phyloP scores from a whole-genome alignment of 371 early-diverging fungal species.

The Nematocida displodere region DNA sequence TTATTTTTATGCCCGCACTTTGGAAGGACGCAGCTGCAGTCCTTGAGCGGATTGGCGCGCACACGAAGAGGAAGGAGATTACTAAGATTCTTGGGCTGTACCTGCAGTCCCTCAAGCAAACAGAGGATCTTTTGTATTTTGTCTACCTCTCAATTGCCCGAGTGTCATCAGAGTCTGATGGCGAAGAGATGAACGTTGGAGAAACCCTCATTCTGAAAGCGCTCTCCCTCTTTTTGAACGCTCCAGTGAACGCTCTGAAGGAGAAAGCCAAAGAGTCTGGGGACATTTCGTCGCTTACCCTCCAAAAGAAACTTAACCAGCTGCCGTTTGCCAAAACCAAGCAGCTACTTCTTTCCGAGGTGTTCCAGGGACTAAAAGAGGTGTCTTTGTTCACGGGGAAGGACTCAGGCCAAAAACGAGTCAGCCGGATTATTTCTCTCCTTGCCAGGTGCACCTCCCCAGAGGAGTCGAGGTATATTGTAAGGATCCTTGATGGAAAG shows the following conservation, averaged over 20 bases:
- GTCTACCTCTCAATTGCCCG: slow-evolving; percentile 61
- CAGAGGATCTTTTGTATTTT: slow-evolving; percentile 42
- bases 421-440: slow-evolving; percentile 74
- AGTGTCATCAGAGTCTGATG: slow-evolving; percentile 77
- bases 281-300: slow-evolving; percentile 82
- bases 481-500: slow-evolving; percentile 85
- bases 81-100: slow-evolving; percentile 52
- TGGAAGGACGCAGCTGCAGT: slow-evolving; percentile 17
- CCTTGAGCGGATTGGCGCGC: slow-evolving; percentile 57
- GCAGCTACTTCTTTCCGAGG: slow-evolving; percentile 72
- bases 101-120: slow-evolving; percentile 6
- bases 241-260: slow-evolving; percentile 72
- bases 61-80: slow-evolving; percentile 61
- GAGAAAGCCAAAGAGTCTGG: slow-evolving; percentile 72
- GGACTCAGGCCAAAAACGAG: slow-evolving; percentile 69
- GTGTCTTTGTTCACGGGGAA: slow-evolving; percentile 76
- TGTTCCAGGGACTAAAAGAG: slow-evolving; percentile 77
- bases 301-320: slow-evolving; percentile 73
- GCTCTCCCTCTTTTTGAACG: slow-evolving; percentile 77
- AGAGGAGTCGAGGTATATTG: slow-evolving; percentile 81
- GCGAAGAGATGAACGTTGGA: slow-evolving; percentile 86
- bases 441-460: slow-evolving; percentile 72
- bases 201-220: slow-evolving; percentile 84
- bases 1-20: slow-evolving; percentile 34
- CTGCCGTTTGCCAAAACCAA: slow-evolving; percentile 72